Base-by-base conservation (phyloP, 192 early-diverging fungal genomes). In the Ramicandelaber brevisporus region DNA sequence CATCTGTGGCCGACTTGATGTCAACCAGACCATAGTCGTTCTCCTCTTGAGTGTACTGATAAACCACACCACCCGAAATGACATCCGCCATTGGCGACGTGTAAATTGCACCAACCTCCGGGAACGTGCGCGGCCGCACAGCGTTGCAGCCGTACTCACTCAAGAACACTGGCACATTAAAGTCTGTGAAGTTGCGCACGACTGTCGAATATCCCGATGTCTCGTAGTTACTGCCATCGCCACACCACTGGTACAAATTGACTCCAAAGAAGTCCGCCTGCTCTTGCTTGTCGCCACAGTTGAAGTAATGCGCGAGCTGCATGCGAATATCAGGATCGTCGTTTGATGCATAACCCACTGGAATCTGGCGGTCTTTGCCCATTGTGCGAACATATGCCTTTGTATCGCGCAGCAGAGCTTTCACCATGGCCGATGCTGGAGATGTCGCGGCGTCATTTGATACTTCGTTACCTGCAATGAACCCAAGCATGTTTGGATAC, bases 231-330 rank as follows among this genome's bases (percentile, higher is more conserved):
- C 37, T 34, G 6, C 56, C 34, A 15, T 30, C 40, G n/a, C 73
- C 73, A 34, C 76, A 80, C 76, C 76, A 80, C 41, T 64, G 58
- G 47, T 80, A 80, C 17, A 73, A 29, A 40, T 80, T 80, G 26
- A 74, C 39, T 20, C 70, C 76, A 33, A 56, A 73, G 33, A 76
- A 80, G 26, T 80, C 73, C 12, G 61, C 68, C 17, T 57, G 62
- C 26, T 52, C 50, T 5, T 48, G 48, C 5, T 44, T 40, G 5
- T 48, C 43, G 26, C 66, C 73, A 27, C 75, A 79, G 37, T 61
- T 58, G 49, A 79, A 79, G 43, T 72, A 79, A 19, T 41, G 57
- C 38, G 64, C 50, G 30, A 76, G 52, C 20, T 57, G 48, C 37
- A 56, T 53, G 29, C 70, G 61, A 38, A 79, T 71, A 27, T 57